Evolutionary conservation across 1,284 basidiomycete species (phyloP).

Genomic region (Marasmius oreades): DNA sequence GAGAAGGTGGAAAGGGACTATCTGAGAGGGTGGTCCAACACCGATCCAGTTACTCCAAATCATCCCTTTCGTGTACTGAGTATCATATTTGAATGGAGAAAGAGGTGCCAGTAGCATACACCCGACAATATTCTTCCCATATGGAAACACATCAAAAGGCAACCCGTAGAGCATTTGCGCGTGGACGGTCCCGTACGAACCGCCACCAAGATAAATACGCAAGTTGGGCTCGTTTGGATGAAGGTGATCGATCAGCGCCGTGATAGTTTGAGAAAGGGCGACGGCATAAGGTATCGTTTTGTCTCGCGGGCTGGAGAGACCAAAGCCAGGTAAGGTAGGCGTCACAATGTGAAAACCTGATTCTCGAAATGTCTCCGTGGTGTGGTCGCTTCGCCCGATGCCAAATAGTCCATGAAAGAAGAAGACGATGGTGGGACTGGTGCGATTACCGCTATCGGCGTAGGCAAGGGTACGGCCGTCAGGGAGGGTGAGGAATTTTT

Average conservation of each 20-base stretch:
- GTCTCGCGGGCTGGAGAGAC: slow-evolving; percentile 34
- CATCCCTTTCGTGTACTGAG: slow-evolving; percentile 32
- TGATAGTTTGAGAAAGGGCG: slow-evolving; percentile 33
- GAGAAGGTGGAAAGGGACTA: slow-evolving; percentile 31
- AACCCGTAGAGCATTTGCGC: slow-evolving; percentile 49
- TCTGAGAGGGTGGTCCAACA: slow-evolving; percentile 31
- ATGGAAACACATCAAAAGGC: slow-evolving; percentile 42
- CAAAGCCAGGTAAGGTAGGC: slow-evolving; percentile 44
- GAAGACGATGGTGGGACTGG: slow-evolving; percentile 42
- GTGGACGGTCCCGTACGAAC: slow-evolving; percentile 43
- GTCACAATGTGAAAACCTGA: slow-evolving; percentile 25
- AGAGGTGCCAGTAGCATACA: slow-evolving; percentile 36
- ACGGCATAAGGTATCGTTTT: slow-evolving; percentile 18
- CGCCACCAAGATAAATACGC: slow-evolving; percentile 39
- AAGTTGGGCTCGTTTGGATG: slow-evolving; percentile 30
- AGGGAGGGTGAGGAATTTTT: slow-evolving; percentile 39
- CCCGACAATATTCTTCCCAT: slow-evolving; percentile 36
- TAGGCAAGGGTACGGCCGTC: slow-evolving; percentile 50
- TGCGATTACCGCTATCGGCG: slow-evolving; percentile 41
- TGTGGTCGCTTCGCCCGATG: slow-evolving; percentile 28
- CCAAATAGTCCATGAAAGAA: slow-evolving; percentile 41
- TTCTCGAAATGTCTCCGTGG: slow-evolving; percentile 23
- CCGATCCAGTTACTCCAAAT: slow-evolving; percentile 36
- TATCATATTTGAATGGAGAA: slow-evolving; percentile 37
- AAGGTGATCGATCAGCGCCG: slow-evolving; percentile 27